These are phyloP conservation scores for Phytopythium boreale DNA, from an alignment of 352 stramenopile species.

Conservation along the genomic window DNA sequence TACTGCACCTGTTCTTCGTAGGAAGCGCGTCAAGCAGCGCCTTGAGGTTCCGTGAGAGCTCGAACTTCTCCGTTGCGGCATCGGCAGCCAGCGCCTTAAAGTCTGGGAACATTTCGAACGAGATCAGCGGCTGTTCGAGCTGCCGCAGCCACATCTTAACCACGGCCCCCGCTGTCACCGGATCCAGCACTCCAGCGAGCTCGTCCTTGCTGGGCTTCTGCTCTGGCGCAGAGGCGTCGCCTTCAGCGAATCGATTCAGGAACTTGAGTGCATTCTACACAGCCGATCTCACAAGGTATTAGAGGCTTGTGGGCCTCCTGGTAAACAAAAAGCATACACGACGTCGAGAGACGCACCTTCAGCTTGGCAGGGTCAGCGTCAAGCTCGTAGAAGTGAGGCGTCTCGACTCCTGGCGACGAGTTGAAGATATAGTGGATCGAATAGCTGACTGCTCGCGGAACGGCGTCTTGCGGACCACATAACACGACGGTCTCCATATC, in stretches of 20 bases:
- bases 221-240: conserved; percentile 9
- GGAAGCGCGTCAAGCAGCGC: conserved; percentile 56
- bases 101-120: conserved; percentile 60
- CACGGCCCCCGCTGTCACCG: conserved; percentile 52
- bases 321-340: conserved; percentile 4
- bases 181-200: conserved; percentile 51
- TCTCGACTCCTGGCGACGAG: conserved; percentile 76
- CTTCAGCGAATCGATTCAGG: conserved; percentile 55
- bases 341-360: conserved; percentile 29
- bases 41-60: conserved; percentile 53
- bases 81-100: conserved; percentile 46
- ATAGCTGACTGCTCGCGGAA: conserved; percentile 53
- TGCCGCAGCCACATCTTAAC: conserved; percentile 66
- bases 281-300: no score
- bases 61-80: conserved; percentile 41
- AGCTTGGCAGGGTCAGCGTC: conserved; percentile 47
- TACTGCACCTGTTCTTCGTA: conserved; percentile 66
- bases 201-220: conserved; percentile 59
- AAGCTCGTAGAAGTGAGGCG: conserved; percentile 61
- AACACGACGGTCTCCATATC: conserved; percentile 51
- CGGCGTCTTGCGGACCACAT: conserved; percentile 29
- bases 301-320: not conserved
- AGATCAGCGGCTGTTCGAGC: conserved; percentile 61
- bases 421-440: conserved; percentile 85
- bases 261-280: conserved; percentile 42